Evolutionary conservation across 139 green algal genomes (phyloP), one percentile per base, ranked within the genome.

Genomic region (Auxenochlorella protothecoides): DNA sequence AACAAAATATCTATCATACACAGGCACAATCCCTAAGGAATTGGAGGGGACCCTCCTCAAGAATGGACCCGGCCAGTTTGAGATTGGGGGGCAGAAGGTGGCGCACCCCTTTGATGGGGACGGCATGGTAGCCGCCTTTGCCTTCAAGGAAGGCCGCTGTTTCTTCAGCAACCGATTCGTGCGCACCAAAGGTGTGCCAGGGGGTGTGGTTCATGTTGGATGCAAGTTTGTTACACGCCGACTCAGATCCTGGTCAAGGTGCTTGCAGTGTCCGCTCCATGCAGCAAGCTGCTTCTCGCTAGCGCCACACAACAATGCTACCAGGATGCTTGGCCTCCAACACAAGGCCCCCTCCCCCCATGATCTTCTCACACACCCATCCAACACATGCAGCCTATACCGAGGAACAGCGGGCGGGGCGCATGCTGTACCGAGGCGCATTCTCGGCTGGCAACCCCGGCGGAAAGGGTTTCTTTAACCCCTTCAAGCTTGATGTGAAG

Each of bases 21-120:
- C 27, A 44, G 27, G 79, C 3, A 57, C 16, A 4, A 75, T 85
- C 11, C 79, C 79, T 5, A 61, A 63, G 6, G 76, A 85, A 66
- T 62, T 85, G 51, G 56, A 66, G 14, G 79, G 76, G 3, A 82
- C 76, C 0, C 65, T 84, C 68, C 69, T 84, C 14, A 66, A 78
- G 52, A 85, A 85, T 52, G 79, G 79, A 3, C 79, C 79, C 6
- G 79, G 76, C 54, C 78, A 84, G 13, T 78, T 80, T 72, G 79
- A 85, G 59, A 51, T 84, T 14, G 79, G 79, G 16, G 78, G 77
- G 11, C 66, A 68, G 16, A 8, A 61, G 9, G 77, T 85, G 51
- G 61, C 69, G 51, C 78, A 84, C 62, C 79, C 79, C 2, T 80
- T 85, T 66, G 79, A 85, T 67, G 79, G 79, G 3, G 79, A 85